Base-by-base conservation (phyloP, 2,329 filamentous ascomycete species). In the Colletotrichum acutatum region DNA sequence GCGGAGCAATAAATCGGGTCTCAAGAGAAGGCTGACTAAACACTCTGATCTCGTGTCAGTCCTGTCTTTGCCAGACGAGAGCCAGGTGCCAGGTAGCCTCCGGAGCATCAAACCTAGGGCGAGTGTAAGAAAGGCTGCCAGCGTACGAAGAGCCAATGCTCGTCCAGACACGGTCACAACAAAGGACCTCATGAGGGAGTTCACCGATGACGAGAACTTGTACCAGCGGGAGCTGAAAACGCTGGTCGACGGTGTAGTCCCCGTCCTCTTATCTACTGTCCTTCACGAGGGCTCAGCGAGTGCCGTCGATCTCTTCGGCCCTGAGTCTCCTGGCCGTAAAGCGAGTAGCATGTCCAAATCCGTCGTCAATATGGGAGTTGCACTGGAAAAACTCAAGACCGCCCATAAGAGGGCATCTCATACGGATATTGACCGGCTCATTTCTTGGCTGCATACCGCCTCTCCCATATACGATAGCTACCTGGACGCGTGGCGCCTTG, bases 1-100 rank as follows among this genome's bases (percentile, higher is more conserved):
- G 83, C 86, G 80, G 78, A 88, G 77, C 81, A 85, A 86, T 76
- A 87, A 84, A 74, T 83, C 87, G 1, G 87, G 86, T 56, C 84
- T 94, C 42, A 94, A 93, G 81, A 90, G 94, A 75, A 91, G 93
- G 72, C 88, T 98, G 52, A 98, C 95, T 4, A 97, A 94, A 72
- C 95, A 98, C 82, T 95, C 95, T 19, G 97, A 99, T 81, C 87
- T 99, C 28, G 94, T 99, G 52, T 98, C 97, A 0, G 95, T 98
- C 3, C 86, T 99, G 9, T 98, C 95, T 0, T 84, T 94, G 71
- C 91, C 92, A 0, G 87, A 91, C 72, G 84, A 90, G 68, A 83
- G 83, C 46, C 83, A 84, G 30, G 84, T 89, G 42, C 88, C 90
- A 63, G 88, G 88, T 61, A 88, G 92, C 71, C 89, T 88, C 72